Evolutionary conservation across 257 asterid species (phyloP), one percentile per base, ranked within the genome.

Genomic region (Solanum medicagineum): DNA sequence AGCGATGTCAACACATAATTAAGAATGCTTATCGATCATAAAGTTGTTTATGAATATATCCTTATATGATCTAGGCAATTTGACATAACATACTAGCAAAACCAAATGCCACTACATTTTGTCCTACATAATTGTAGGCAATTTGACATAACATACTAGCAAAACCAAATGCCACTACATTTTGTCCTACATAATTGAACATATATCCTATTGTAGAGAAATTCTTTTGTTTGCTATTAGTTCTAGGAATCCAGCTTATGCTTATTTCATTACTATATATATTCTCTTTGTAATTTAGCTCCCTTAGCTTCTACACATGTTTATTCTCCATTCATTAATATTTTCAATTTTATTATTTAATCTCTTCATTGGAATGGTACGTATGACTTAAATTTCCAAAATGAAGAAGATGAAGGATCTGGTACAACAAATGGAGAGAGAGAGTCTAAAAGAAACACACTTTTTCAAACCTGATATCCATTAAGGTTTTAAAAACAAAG

Each of bases 21-120:
- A 26, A 26, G 29, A 26, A 26, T 26, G 29, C 29, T 26, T 26
- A 26, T 26, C 29, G 29, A 26, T 26, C 29, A 26, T 26, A 26
- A 26, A 26, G 1, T 26, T 26, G 1, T 26, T 26, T 26, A 26
- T 1, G 1, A 26, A 26, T 26, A 26, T 26, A 26, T 26, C 29
- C 29, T 26, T 26, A 26, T 26, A 26, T 26, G 29, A 26, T 26
- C 29, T 26, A 26, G 29, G 29, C 29, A 26, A 1, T 26, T 26
- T 26, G 29, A 26, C 29, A 26, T 86, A 83, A 86, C 53, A 85
- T 94, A 79, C 32, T 6, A 10, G 82, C 79, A 84, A 85, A 74
- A 63, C 20, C 86, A 70, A 92, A 94, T 84, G 90, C 93, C 85
- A 89, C 93, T 51, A 87, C 69, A 10, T 93, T 92, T 87, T 95